These are phyloP conservation scores for Microcyclospora pomicola DNA, from an alignment of 2,329 filamentous ascomycete species.

Conservation along the genomic window DNA sequence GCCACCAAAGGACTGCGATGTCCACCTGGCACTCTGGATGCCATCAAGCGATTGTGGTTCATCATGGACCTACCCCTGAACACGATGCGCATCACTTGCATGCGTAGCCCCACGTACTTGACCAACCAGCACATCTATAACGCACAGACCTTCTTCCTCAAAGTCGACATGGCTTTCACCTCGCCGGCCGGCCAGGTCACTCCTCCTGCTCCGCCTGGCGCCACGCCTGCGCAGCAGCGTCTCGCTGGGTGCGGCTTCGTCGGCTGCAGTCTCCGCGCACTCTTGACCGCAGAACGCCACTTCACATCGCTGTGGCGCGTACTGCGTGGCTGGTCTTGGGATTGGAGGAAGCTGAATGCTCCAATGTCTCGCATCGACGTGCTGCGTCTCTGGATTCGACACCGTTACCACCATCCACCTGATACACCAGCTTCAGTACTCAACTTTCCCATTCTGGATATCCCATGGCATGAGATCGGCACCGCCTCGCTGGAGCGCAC, in stretches of 20 bases:
- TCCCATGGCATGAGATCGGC: slow-evolving; percentile 42
- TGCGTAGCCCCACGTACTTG: slow-evolving; percentile 43
- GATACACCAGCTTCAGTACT: slow-evolving; percentile 12
- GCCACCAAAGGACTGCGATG: slow-evolving; percentile 41
- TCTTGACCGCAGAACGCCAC: slow-evolving; percentile 30
- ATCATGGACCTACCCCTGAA: slow-evolving; percentile 53
- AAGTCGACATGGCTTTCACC: slow-evolving; percentile 56
- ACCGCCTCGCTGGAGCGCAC: slow-evolving; percentile 37
- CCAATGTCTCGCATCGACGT: slow-evolving; percentile 34
- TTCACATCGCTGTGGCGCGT: slow-evolving; percentile 39
- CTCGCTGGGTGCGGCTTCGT: slow-evolving; percentile 12
- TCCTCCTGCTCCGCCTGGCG: slow-evolving; percentile 4
- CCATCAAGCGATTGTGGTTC: slow-evolving; percentile 53
- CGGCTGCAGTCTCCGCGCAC: slow-evolving; percentile 34
- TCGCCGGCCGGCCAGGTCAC: slow-evolving; percentile 37
- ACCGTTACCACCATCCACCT: slow-evolving; percentile 33
- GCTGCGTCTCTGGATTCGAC: slow-evolving; percentile 44
- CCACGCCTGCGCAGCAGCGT: no score
- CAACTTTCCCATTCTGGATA: slow-evolving; percentile 32
- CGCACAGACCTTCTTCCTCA: slow-evolving; percentile 52
- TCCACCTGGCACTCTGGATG: slow-evolving; percentile 12
- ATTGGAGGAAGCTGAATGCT: slow-evolving; percentile 11
- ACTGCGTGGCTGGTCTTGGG: slow-evolving; percentile 43
- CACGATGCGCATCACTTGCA: slow-evolving; percentile 37
- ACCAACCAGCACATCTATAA: slow-evolving; percentile 46